phyloP scores from a whole-genome alignment of 495 filamentous ascomycete genomes.

The Neurospora discreta region DNA sequence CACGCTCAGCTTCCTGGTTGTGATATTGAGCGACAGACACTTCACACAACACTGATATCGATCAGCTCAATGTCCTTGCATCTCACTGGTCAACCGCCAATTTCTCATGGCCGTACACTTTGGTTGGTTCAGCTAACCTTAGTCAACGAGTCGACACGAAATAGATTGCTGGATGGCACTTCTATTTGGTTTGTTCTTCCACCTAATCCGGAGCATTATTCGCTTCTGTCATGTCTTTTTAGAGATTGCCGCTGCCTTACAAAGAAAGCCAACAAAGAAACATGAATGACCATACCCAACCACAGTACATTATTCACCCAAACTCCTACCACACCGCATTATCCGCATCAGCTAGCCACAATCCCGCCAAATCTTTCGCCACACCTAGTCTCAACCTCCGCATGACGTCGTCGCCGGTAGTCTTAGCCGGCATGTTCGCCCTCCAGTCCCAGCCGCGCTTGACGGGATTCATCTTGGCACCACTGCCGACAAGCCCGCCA shows the following conservation, averaged over 20 bases:
- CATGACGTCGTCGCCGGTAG: constrained; percentile 56
- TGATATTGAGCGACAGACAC: not conserved
- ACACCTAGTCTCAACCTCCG: constrained; percentile 60
- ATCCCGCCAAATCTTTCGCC: constrained; percentile 54
- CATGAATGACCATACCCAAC: not conserved
- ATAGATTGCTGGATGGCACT: not conserved
- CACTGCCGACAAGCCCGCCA: constrained; percentile 4
- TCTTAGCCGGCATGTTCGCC: constrained; percentile 43
- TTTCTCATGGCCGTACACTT: not conserved
- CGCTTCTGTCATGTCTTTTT: not conserved
- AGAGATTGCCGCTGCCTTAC: not conserved
- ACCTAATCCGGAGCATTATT: not conserved
- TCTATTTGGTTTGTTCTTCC: not conserved
- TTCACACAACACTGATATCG: not conserved
- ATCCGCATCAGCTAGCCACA: constrained; percentile 50
- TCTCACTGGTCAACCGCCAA: not conserved
- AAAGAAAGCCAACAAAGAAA: not conserved
- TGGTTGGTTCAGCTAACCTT: not conserved
- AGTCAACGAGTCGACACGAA: not conserved
- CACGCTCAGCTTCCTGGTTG: not conserved
- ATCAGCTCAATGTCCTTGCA: not conserved
- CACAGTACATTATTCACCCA: not conserved
- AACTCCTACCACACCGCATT: constrained; percentile 13
- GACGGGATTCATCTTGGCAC: constrained; percentile 28
- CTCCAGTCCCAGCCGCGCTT: constrained; percentile 85